phyloP scores from a whole-genome alignment of 2,329 filamentous ascomycete species.

The Niveomyces coronatus region DNA sequence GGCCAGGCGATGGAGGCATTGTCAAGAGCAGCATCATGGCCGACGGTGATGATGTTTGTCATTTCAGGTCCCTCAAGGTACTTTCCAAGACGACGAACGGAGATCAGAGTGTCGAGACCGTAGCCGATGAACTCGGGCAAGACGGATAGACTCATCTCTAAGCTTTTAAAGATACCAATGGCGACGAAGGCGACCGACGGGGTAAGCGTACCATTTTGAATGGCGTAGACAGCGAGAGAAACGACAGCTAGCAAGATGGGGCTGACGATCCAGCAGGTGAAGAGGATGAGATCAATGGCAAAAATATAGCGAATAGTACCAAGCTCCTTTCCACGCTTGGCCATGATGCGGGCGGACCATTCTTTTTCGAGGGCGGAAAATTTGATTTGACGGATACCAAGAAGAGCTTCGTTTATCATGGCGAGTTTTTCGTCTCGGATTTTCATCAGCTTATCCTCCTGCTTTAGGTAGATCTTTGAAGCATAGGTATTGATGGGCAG shows the following conservation, averaged over 20 bases:
- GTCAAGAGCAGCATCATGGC: slow-evolving; percentile 53
- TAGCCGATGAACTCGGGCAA: slow-evolving; percentile 65
- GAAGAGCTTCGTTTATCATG: slow-evolving; percentile 64
- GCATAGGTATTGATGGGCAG: slow-evolving; percentile 59
- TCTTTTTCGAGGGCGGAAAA: slow-evolving; percentile 66
- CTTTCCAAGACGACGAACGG: slow-evolving; percentile 58
- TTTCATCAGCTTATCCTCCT: slow-evolving; percentile 65
- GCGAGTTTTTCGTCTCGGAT: slow-evolving; percentile 65
- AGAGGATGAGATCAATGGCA: slow-evolving; percentile 48
- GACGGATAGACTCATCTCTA: slow-evolving; percentile 61
- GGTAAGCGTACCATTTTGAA: slow-evolving; percentile 49
- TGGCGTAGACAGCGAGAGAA: slow-evolving; percentile 58
- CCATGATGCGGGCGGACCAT: slow-evolving; percentile 61
- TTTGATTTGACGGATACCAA: slow-evolving; percentile 77
- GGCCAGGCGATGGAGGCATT: slow-evolving; percentile 66
- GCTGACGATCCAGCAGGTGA: slow-evolving; percentile 61
- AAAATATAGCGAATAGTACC: slow-evolving; percentile 57
- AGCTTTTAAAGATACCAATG: slow-evolving; percentile 61
- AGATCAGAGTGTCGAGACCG: slow-evolving; percentile 63
- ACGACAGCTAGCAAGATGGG: slow-evolving; percentile 65
- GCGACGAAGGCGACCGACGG: slow-evolving; percentile 73
- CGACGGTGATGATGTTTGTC: slow-evolving; percentile 39
- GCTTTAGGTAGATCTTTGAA: slow-evolving; percentile 51
- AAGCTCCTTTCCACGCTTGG: slow-evolving; percentile 55
- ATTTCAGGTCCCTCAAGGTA: slow-evolving; percentile 61